Base-by-base conservation (phyloP, 1,139 yeast species). In the Suhomyces choctaworum region DNA sequence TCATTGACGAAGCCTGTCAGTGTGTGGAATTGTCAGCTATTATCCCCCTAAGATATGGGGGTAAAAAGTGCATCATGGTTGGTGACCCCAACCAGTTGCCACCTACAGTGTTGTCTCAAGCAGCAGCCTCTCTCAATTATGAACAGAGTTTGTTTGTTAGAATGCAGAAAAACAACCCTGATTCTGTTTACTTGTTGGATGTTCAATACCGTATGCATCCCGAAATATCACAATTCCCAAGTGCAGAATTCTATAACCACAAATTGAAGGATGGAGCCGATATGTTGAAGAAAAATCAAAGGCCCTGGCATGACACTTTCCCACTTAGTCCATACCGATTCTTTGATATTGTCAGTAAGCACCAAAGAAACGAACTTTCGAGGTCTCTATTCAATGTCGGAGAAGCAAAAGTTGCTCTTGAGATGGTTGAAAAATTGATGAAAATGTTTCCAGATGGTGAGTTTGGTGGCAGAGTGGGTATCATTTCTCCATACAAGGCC, bases 201-300 rank as follows among this genome's bases (percentile, higher is more conserved):
- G 92, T 88, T n/a, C 99, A 94, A 56, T 94, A 92, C 58, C 92
- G 98, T 66, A 94, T 94, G 98, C 96, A 94, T 59, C 97, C 98
- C 0, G 80, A 73, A 9, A 94, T 94, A 34, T 85, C 97, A 13
- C 60, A 52, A 36, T 94, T 94, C 56, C 98, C 98, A 1, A 86
- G 96, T 27, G 55, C 64, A 10, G 87, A 87, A 52, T 94, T 94
- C 56, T 94, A 94, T 52, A 56, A 77, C 5, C 82, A 88, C 2
- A 73, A 70, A 38, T 72, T 94, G 39, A 64, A 73, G 32, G 94
- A 89, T 60, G 98, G 97, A 2, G 80, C 77, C 0, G 71, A 71
- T 14, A 85, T 90, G 83, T 71, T 63, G 3, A 62, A 54, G 11
- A 53, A 71, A 25, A 87, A 85, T 17, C 52, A 62, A 0, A 69